Evolutionary conservation across 805 yeast genomes (phyloP), one percentile per base, ranked within the genome.

Genomic region (Barnettozyma sucrosica): DNA sequence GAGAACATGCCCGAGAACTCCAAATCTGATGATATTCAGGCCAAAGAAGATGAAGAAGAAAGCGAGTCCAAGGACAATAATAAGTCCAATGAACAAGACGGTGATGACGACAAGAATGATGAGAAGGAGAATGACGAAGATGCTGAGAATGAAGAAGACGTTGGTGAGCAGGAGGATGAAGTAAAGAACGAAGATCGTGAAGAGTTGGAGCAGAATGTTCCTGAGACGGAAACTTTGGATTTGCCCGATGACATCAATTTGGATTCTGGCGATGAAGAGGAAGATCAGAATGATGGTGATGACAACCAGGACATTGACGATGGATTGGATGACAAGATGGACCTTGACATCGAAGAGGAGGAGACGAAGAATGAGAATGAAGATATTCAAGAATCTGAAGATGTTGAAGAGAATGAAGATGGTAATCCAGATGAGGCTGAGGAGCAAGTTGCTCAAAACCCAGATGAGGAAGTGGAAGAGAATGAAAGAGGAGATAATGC

Each of bases 241-340:
- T 71, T 92, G 25, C 97, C 98, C 0, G 98, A 93, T 14, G 96
- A 90, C 57, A 78, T 92, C 74, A 81, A 92, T 55, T 70, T 92
- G 26, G 98, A 92, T 59, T 81, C 82, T n/a, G 95, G 79, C 21
- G 83, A 75, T 10, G 79, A 71, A 2, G 76, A 67, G 2, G 75
- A 66, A 6, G 74, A 71, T n/a, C 74, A 69, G 2, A 76, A 70
- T 7, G 74, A 62, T 2, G 63, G 56, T 33, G 68, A 60, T 1
- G 62, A 56, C 30, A 67, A 61, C 8, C 66, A 66, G 1, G 61
- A 56, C 44, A 65, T 65, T 14, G 68, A 62, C 36, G 68, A 59
- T 32, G 63, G 63, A 21, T 68, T 65, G 26, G 69, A 63, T 21
- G 66, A 66, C 38, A 62, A 62, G 13, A 66, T 62, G 49, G 83